Evolutionary conservation across 257 asterid genomes (phyloP).

Genomic region (Primulina tabacum): DNA sequence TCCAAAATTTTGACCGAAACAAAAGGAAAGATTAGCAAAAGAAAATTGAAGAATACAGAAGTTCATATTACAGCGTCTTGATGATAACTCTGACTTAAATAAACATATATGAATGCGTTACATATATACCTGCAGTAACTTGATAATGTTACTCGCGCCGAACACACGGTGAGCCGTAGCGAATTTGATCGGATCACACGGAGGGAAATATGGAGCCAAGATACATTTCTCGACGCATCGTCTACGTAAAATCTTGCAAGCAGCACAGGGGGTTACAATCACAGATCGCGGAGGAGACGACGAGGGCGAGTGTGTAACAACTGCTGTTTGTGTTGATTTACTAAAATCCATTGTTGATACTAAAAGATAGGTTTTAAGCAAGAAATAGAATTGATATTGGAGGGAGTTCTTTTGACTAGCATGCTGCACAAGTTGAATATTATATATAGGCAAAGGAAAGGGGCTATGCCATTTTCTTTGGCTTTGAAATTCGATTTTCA

Average conservation of each 20-base stretch:
- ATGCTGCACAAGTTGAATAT: not conserved
- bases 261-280: constrained; percentile 69
- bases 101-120: too few relatives aligned
- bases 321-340: constrained; percentile 21
- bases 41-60: too few relatives aligned
- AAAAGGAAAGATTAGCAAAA: too few relatives aligned
- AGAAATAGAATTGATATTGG: not conserved
- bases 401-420: not conserved
- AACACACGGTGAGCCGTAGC: constrained; percentile 81
- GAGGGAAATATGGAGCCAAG: constrained; percentile 81
- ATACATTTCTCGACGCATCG: constrained; percentile 74
- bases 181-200: constrained; percentile 68
- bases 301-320: constrained; percentile 18
- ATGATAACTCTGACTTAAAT: too few relatives aligned
- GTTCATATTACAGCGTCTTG: too few relatives aligned
- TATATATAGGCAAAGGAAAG: constrained; percentile 12
- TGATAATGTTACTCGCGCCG: constrained; percentile 84
- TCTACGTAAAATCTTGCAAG: constrained; percentile 66
- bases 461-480: not conserved
- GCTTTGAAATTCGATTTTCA: not conserved
- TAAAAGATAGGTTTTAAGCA: not conserved
- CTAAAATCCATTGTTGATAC: constrained; percentile 23
- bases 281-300: constrained; percentile 16
- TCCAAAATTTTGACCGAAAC: too few relatives aligned
- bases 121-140: constrained; percentile 64